Evolutionary conservation across 2,329 filamentous ascomycete species (phyloP), one percentile per base, ranked within the genome.

Genomic region (Dendryphion nanum): DNA sequence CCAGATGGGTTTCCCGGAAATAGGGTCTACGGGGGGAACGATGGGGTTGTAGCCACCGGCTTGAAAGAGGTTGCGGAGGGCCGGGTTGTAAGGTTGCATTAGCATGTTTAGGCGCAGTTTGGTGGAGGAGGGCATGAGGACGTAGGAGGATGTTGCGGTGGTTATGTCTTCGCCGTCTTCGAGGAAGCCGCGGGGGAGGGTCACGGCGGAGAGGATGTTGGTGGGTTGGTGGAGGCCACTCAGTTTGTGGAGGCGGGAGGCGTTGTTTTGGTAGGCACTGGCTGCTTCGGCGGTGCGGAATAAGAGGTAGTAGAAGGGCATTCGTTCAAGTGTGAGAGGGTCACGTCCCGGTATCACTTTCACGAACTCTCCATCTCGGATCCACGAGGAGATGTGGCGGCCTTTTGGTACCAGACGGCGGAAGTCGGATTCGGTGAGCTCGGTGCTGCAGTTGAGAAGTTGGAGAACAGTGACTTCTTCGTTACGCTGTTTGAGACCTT

Each of bases 391-490:
- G 21, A 90, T 76, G 50, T 86, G 80, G 37, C 71, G 65, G 31
- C 80, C 79, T 51, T 75, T 77, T 2, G 76, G 76, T 4, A 80
- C 74, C 14, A 89, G 64, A 38, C 85, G 81, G 46, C 79, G 75
- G 64, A 91, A 90, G 66, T 91, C 86, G 48, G 76, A 77, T 50
- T 83, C 77, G 15, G 72, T 70, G 30, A 90, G 72, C 15, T 77
- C 51, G 13, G 50, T 63, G 41, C 60, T 64, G 43, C 59, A 63
- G 26, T 78, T 76, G 15, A 70, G 70, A 24, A 89, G 65, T 29
- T 82, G 70, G 28, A 90, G 70, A 51, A 70, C 61, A 1, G 64
- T 64, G 5, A 63, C 53, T 4, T 57, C 40, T 40, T 68, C 53
- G 26, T 51, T 47, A 20, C 50, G 39, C 6, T 41, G 45, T 30